A percentile compares a stretch with the other conserved stretches of the same genome.
Evolutionary conservation across 257 asterid genomes (phyloP).

Genomic region (Agastache rugosa): DNA sequence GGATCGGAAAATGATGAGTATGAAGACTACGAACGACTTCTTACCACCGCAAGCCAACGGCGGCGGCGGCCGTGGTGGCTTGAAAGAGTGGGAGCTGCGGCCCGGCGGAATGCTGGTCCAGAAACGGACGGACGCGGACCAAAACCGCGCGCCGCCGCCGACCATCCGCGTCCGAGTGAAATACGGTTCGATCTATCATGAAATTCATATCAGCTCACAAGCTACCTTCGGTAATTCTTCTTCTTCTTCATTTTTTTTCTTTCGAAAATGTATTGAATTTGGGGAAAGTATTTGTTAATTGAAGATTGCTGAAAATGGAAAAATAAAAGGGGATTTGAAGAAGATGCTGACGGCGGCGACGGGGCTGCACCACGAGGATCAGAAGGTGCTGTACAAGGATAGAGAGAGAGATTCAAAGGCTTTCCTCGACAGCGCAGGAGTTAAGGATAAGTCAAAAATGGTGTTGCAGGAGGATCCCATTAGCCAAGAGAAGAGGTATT

Average conservation of each 20-base stretch:
- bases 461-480: constrained; percentile 78
- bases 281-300: background rate
- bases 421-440: constrained; percentile 75
- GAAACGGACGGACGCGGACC: constrained; percentile 62
- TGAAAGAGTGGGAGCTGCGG: constrained; percentile 71
- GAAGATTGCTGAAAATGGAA: background rate
- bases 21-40: constrained; percentile 49
- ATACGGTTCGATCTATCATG: constrained; percentile 72
- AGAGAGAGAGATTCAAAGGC: constrained; percentile 81
- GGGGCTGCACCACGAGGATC: constrained; percentile 89
- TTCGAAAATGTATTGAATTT: background rate
- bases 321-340: constrained; percentile 77
- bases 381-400: constrained; percentile 76
- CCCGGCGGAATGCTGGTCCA: constrained; percentile 99
- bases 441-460: constrained; percentile 84
- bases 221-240: constrained; percentile 73
- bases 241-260: background rate
- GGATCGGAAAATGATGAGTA: constrained; percentile 62
- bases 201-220: constrained; percentile 69
- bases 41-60: constrained; percentile 46
- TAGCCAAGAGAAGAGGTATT: constrained; percentile 68
- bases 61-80: constrained; percentile 15
- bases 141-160: constrained; percentile 63
- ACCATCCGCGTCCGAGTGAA: constrained; percentile 85
- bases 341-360: constrained; percentile 82